Evolutionary conservation across 179 eudicot species (phyloP).

Genomic region (Patellifolia procumbens): DNA sequence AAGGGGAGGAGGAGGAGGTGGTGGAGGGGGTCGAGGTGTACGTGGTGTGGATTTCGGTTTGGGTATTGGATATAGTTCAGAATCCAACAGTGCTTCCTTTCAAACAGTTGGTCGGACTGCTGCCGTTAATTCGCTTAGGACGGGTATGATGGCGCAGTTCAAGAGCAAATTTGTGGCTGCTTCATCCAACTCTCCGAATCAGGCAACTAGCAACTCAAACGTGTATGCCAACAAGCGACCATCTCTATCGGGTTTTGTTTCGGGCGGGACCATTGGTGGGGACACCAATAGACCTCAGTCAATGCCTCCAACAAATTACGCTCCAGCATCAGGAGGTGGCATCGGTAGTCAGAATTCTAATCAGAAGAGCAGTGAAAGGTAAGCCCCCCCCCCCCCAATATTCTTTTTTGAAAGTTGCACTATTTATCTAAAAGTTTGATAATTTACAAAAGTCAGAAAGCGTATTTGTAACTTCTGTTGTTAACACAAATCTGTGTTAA

Average conservation of each 20-base stretch:
- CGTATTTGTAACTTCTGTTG: no score
- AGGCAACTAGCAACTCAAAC: constrained; percentile 39
- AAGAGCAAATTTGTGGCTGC: constrained; percentile 83
- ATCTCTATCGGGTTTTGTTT: constrained; percentile 71
- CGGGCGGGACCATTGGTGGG: constrained; percentile 92
- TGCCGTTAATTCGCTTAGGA: constrained; percentile 70
- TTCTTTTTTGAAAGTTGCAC: not conserved
- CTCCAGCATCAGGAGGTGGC: constrained; percentile 42
- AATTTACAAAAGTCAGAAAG: no score
- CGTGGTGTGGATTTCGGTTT: constrained; percentile 96
- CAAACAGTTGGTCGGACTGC: constrained; percentile 58
- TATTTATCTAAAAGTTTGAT: no score
- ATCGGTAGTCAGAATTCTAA: constrained; percentile 39
- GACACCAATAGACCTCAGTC: constrained; percentile 46
- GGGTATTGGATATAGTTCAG: constrained; percentile 85
- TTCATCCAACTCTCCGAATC: constrained; percentile 54
- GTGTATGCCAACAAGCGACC: constrained; percentile 43
- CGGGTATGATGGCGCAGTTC: constrained; percentile 83
- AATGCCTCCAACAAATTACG: constrained; percentile 34
- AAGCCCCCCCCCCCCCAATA: constrained; percentile 4
- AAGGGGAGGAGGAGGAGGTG: constrained; percentile 68
- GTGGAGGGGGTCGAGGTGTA: constrained; percentile 74
- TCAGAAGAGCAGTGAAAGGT: constrained; percentile 63
- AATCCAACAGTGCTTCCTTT: constrained; percentile 48
- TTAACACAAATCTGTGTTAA: no score